Conservation (phyloP, 202 grass and related monocot genomes). For the Digitaria exilis region DNA sequence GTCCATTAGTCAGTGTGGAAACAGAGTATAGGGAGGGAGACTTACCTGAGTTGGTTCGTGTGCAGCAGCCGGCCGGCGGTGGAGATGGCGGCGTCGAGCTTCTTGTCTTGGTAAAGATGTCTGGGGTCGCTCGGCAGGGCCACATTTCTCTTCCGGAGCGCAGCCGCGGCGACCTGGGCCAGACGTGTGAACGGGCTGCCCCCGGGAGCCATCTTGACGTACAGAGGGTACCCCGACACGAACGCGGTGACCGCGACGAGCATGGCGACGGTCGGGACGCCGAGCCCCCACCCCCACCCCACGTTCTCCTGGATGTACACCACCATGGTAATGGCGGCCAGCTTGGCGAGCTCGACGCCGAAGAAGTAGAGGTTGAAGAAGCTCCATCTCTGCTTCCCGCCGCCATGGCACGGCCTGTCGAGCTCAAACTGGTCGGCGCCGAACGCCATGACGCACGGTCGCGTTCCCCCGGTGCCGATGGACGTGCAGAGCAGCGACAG, state of each 20-base stretch:
- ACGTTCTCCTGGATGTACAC: constrained; percentile 81
- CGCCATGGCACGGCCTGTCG: neutral
- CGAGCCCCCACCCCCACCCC: constrained; percentile 69
- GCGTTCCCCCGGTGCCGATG: constrained; percentile 61
- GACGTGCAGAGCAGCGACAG: constrained; percentile 61
- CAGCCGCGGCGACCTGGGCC: constrained; percentile 52
- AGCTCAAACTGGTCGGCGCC: constrained; percentile 71
- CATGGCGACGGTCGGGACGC: constrained; percentile 62
- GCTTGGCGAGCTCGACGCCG: constrained; percentile 57
- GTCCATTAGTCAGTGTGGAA: neutral
- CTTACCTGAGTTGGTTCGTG: constrained; percentile 49
- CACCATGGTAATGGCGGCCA: constrained; percentile 51
- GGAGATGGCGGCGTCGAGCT: constrained; percentile 62
- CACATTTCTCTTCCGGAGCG: constrained; percentile 53
- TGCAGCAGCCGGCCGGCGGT: constrained; percentile 63
- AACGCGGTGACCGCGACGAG: constrained; percentile 58
- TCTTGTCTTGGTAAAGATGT: constrained; percentile 58
- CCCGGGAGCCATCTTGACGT: constrained; percentile 54
- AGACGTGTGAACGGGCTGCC: constrained; percentile 61
- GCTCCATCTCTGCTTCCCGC: constrained; percentile 36
- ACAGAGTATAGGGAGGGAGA: neutral
- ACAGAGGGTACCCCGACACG: constrained; percentile 58
- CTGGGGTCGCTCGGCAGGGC: constrained; percentile 32
- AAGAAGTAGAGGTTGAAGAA: constrained; percentile 91
- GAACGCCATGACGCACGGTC: constrained; percentile 73